These are phyloP conservation scores for Globisporangium apiculatum DNA, from an alignment of 352 stramenopile genomes.

Conservation along the genomic window DNA sequence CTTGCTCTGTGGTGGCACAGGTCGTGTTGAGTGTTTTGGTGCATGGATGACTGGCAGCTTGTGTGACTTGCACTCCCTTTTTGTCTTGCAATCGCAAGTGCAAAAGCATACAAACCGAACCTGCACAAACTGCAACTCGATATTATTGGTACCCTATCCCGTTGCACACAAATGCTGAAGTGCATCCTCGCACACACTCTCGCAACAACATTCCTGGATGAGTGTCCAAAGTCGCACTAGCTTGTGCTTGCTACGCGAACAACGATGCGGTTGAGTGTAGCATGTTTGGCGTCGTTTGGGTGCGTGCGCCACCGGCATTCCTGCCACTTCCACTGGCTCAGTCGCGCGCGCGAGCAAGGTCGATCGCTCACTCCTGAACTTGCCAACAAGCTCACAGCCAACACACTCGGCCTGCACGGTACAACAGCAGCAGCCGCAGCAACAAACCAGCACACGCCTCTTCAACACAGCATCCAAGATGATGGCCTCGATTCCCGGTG, in stretches of 20 bases:
- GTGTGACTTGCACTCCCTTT: not conserved
- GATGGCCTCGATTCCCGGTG: conserved; percentile 8
- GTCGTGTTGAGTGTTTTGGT: too few species aligned
- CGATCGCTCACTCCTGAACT: not conserved
- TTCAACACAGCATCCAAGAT: not conserved
- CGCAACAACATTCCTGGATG: too few species aligned
- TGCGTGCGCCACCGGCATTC: not conserved
- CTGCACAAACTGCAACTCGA: not conserved
- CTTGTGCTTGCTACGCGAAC: too few species aligned
- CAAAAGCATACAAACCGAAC: not conserved
- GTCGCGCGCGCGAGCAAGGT: too few species aligned
- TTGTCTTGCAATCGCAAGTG: not conserved
- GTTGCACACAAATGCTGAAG: not conserved
- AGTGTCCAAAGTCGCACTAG: too few species aligned
- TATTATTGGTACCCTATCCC: not conserved
- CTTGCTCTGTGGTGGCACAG: too few species aligned
- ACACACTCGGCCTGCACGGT: not conserved
- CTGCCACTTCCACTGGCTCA: not conserved
- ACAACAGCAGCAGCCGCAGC: not conserved
- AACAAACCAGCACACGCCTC: not conserved
- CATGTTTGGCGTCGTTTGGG: too few species aligned
- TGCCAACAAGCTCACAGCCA: not conserved
- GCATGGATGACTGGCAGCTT: too few species aligned
- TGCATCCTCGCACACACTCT: not conserved
- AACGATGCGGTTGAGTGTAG: too few species aligned